Evolutionary conservation across 164 flowering plant species (phyloP).

Genomic region (Umbellularia californica): DNA sequence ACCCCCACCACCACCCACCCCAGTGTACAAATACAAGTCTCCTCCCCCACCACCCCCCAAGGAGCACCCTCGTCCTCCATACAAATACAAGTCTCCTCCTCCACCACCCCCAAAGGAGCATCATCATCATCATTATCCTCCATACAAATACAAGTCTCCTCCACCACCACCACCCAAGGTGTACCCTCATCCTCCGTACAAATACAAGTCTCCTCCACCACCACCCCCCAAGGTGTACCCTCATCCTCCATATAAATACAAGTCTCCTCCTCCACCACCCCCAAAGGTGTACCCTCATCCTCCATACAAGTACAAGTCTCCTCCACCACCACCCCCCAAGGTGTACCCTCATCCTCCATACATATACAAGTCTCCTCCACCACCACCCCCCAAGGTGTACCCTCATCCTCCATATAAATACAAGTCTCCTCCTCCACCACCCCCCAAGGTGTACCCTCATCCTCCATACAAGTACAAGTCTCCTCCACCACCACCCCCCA

Average conservation of each 20-base stretch:
- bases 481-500: slow-evolving; percentile 7
- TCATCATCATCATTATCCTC: no score
- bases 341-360: background rate
- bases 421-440: slow-evolving; percentile 7
- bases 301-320: slow-evolving; percentile 8
- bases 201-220: slow-evolving; percentile 23
- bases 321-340: slow-evolving; percentile 13
- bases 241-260: slow-evolving; percentile 2
- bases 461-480: slow-evolving; percentile 11
- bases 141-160: slow-evolving; percentile 15
- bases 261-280: slow-evolving; percentile 22
- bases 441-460: background rate
- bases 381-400: slow-evolving; percentile 5
- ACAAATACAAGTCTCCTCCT: slow-evolving; percentile 20
- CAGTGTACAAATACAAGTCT: no score
- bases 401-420: slow-evolving; percentile 8
- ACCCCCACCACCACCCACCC: slow-evolving; percentile 7
- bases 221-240: background rate
- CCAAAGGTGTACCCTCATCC: background rate
- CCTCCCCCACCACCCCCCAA: slow-evolving; percentile 7
- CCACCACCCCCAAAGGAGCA: slow-evolving; percentile 8
- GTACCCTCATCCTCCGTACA: background rate
- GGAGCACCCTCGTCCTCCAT: slow-evolving; percentile 5
- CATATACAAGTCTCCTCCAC: slow-evolving; percentile 14
- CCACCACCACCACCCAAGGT: slow-evolving; percentile 13